Evolutionary conservation across 2,329 filamentous ascomycete species (phyloP).

Genomic region (Alternaria sp.): DNA sequence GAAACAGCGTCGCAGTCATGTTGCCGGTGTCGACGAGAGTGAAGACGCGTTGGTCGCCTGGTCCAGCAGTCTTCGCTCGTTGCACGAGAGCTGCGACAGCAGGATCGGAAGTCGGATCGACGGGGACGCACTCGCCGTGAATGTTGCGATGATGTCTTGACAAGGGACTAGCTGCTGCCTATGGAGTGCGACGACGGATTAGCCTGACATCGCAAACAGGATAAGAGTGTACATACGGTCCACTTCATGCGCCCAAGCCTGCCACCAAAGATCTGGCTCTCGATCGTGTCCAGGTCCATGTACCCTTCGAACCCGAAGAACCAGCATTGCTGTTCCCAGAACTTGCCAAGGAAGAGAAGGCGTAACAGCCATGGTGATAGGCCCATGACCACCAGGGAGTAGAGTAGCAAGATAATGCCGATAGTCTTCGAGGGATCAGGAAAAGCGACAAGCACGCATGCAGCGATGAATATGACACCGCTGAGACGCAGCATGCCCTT

Average conservation of each 20-base stretch:
- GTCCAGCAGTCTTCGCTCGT: constrained; percentile 26
- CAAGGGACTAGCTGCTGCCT: constrained; percentile 34
- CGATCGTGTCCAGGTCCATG: constrained; percentile 48
- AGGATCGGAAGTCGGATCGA: constrained; percentile 40
- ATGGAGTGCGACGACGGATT: neutral
- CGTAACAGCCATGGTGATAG: constrained; percentile 45
- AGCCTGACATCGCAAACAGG: neutral
- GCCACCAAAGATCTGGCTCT: constrained; percentile 49
- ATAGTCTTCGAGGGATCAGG: neutral
- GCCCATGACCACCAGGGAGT: constrained; percentile 36
- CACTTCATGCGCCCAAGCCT: constrained; percentile 47
- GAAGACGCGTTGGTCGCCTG: constrained; percentile 36
- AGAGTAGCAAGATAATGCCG: constrained; percentile 30
- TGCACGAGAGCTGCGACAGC: constrained; percentile 27
- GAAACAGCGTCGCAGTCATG: constrained; percentile 55
- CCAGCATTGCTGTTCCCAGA: constrained; percentile 52
- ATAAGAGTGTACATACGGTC: constrained; percentile 29
- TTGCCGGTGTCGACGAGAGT: constrained; percentile 46
- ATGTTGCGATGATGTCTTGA: constrained; percentile 40
- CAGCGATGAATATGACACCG: constrained; percentile 23
- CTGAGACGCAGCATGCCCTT: constrained; percentile 24
- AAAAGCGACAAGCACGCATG: constrained; percentile 19
- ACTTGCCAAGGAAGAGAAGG: constrained; percentile 49
- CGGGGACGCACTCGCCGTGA: constrained; percentile 39
- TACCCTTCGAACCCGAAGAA: constrained; percentile 55